Base-by-base conservation (phyloP, 2,329 filamentous ascomycete genomes). In the Pezicula rhizophila region DNA sequence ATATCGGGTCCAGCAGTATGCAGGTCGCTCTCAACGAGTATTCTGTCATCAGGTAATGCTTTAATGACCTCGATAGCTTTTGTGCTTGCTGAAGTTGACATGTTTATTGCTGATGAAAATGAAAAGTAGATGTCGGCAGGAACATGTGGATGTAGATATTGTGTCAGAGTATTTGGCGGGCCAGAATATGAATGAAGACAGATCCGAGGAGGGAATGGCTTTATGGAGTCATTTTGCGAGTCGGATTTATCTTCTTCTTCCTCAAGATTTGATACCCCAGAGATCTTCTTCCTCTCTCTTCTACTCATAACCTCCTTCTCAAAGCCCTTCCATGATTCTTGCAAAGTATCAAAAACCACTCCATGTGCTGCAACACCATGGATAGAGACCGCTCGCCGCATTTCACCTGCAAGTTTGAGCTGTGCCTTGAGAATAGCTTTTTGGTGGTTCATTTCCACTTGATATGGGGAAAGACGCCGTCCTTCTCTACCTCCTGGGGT, bases 141-240 rank as follows among this genome's bases (percentile, higher is more conserved):
- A 8, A 93, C 80, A 1, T 78, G 73, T 1, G 80, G 79, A 54
- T 86, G 77, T 42, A 89, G 70, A 61, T 96, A 97, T 65, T 90
- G 89, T 55, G 79, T 84, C 34, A 96, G 70, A 28, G 84, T 77
- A 49, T 93, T 84, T 10, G 80, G 74, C 5, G 85, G 78, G 0
- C 89, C 92, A 42, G 87, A 95, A 67, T 90, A 99, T 0, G 91
- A 96, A 67, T 99, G 93, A 51, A 99, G 79, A 63, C 93, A 99
- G 63, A 97, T 85, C 8, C 91, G 75, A 1, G 91, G 90, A 4
- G 93, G 91, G 58, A 85, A 97, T 0, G 87, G 84, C 51, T 77
- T 82, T 1, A 72, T 58, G 60, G 11, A 64, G 59, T 25, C 62
- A 58, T 15, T 63, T 60, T 46, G 49, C 7, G 41, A 34, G 33